These are phyloP conservation scores for Volvox carteri DNA, from an alignment of 163 green algal species.

Conservation along the genomic window DNA sequence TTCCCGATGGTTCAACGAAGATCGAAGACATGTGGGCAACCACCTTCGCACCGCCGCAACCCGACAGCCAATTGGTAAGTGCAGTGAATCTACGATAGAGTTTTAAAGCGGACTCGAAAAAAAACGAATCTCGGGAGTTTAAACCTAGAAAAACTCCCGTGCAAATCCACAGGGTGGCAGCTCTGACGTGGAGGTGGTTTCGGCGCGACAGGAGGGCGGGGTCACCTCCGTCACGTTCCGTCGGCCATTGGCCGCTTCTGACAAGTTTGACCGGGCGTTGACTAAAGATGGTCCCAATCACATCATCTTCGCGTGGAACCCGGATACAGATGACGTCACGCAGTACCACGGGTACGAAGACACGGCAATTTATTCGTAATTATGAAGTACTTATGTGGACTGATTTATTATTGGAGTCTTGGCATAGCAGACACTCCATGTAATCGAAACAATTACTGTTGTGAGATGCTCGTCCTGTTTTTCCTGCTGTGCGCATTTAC, in stretches of 20 bases:
- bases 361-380: too few species aligned
- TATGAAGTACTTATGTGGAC: too few species aligned
- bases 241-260: slow-evolving; percentile 19
- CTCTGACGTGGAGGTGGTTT: slow-evolving; percentile 11
- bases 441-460: neutral
- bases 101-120: too few species aligned
- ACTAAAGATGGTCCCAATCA: neutral
- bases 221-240: slow-evolving; percentile 35
- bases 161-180: slow-evolving; percentile 5
- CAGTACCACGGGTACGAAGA: slow-evolving; percentile 46
- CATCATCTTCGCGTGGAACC: slow-evolving; percentile 32
- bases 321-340: slow-evolving; percentile 3
- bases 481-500: neutral
- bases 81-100: neutral
- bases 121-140: too few species aligned
- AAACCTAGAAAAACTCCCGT: too few species aligned
- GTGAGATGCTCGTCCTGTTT: neutral
- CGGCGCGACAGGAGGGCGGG: neutral
- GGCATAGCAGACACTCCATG: too few species aligned
- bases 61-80: slow-evolving; percentile 3
- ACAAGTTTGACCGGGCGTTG: slow-evolving; percentile 17
- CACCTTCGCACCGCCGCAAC: neutral
- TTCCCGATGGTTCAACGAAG: neutral
- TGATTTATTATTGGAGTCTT: too few species aligned
- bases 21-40: slow-evolving; percentile 20